These are phyloP conservation scores for Annulohypoxylon stygium DNA, from an alignment of 495 filamentous ascomycete genomes.

Conservation along the genomic window DNA sequence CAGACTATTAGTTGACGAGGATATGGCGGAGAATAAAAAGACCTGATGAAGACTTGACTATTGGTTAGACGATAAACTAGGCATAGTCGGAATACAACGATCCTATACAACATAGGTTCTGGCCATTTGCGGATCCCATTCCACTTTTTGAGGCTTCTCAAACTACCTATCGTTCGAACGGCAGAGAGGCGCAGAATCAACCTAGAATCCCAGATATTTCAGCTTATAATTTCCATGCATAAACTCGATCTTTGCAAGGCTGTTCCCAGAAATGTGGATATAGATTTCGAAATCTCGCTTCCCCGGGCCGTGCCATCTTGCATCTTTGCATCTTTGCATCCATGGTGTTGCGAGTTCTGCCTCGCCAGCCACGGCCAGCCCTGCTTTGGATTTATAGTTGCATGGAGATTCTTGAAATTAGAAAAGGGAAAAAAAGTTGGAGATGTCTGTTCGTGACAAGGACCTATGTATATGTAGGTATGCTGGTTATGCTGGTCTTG, in stretches of 20 bases:
- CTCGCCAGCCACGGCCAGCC: neutral
- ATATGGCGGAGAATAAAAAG: conserved; percentile 15
- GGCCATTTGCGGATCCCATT: neutral
- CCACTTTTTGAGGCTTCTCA: conserved; percentile 15
- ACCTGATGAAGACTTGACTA: neutral
- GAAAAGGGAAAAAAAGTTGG: conserved; percentile 11
- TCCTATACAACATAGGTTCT: conserved; percentile 9
- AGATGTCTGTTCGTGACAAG: conserved; percentile 2
- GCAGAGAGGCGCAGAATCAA: neutral
- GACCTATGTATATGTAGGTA: conserved; percentile 16
- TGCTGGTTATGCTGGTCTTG: neutral
- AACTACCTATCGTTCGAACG: neutral
- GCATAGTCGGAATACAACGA: neutral
- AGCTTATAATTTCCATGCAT: conserved; percentile 1
- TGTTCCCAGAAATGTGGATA: conserved; percentile 9
- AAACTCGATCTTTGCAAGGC: conserved; percentile 4
- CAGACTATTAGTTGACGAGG: conserved; percentile 7
- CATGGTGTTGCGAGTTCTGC: conserved; percentile 7
- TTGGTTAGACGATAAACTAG: conserved; percentile 5
- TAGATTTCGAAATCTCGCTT: conserved; percentile 13
- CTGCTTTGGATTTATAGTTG: conserved; percentile 7
- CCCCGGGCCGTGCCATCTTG: conserved; percentile 30
- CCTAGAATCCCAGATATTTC: neutral
- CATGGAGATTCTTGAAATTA: neutral
- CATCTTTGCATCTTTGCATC: conserved; percentile 29